A percentile compares a stretch with the other conserved stretches of the same genome.
phyloP scores from a whole-genome alignment of 306 rosid genomes.

The Vigna angularis region DNA sequence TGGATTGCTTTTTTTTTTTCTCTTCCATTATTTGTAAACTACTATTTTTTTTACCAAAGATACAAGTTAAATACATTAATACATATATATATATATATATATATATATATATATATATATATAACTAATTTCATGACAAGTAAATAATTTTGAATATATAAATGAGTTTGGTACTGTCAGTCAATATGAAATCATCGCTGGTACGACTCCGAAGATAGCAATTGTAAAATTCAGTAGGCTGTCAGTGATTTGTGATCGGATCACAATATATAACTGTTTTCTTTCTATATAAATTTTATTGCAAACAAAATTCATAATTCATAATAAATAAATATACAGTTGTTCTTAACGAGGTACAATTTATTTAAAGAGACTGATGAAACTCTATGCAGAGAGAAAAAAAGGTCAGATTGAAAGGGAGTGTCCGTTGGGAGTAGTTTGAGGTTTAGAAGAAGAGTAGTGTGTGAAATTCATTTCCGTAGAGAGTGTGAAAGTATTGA shows the following conservation, averaged over 20 bases:
- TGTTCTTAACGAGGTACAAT: not conserved
- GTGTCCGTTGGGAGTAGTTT: not conserved
- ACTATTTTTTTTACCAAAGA: not conserved
- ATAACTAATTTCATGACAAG: not conserved
- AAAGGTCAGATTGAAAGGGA: not conserved
- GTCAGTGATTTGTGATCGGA: too few relatives aligned
- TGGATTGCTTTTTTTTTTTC: not conserved
- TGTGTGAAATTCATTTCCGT: not conserved
- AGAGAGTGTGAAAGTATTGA: not conserved
- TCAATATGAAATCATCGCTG: too few relatives aligned
- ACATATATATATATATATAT: too few relatives aligned
- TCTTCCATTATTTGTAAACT: not conserved
- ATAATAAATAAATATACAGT: too few relatives aligned
- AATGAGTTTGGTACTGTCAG: too few relatives aligned
- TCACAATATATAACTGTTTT: too few relatives aligned
- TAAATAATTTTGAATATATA: not conserved
- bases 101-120: too few relatives aligned
- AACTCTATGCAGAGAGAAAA: not conserved
- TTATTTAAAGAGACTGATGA: not conserved
- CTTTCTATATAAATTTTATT: too few relatives aligned
- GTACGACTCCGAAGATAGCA: too few relatives aligned
- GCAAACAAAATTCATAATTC: too few relatives aligned
- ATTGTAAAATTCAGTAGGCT: too few relatives aligned
- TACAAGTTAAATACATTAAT: not conserved
- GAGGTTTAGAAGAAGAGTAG: not conserved